Base-by-base conservation (phyloP, 345 rosid genomes). In the Kandelia obovata region DNA sequence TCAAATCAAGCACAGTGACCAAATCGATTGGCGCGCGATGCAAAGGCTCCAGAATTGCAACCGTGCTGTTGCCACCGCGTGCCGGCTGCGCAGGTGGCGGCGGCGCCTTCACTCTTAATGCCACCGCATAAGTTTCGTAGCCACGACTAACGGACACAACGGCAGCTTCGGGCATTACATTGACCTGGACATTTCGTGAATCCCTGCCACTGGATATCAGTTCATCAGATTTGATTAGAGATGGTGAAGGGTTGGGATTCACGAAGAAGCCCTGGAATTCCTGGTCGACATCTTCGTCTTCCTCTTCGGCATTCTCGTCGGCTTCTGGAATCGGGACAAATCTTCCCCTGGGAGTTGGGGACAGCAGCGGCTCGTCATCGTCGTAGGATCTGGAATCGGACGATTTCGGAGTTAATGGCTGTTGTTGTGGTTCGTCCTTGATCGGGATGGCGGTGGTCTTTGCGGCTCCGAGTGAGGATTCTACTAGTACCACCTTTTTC, bases 261-360 rank as follows among this genome's bases (percentile, higher is more conserved):
- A 86, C 90, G 23, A 92, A 85, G 62, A 93, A 93, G 4, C 98
- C 98, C 55, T 85, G 89, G 68, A 91, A 89, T 74, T 87, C 93
- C 67, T 77, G 85, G 23, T 77, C 85, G 23, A 73, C 82, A 13
- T 60, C 75, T 2, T 59, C 63, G 4, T 69, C 74, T 23, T 71
- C 72, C n/a, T 58, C 77, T 27, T 62, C 69, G 5, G 5, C 74
- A 66, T 70, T 61, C 67, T 75, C 79, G 47, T 75, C 68, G 2
- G 75, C 79, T 67, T 76, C 79, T 6, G 75, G 79, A 61, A 76
- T 76, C 6, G 79, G 72, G 34, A 66, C 58, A 20, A 76, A 76
- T 35, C 75, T 68, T 2, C 58, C 69, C 7, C 72, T 57, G n/a
- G 75, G 70, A 0, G 79, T 67, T 6, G 79, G 79, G 5, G 75